Evolutionary conservation across 2,329 filamentous ascomycete genomes (phyloP).

Genomic region (Cladorrhinum sp.): DNA sequence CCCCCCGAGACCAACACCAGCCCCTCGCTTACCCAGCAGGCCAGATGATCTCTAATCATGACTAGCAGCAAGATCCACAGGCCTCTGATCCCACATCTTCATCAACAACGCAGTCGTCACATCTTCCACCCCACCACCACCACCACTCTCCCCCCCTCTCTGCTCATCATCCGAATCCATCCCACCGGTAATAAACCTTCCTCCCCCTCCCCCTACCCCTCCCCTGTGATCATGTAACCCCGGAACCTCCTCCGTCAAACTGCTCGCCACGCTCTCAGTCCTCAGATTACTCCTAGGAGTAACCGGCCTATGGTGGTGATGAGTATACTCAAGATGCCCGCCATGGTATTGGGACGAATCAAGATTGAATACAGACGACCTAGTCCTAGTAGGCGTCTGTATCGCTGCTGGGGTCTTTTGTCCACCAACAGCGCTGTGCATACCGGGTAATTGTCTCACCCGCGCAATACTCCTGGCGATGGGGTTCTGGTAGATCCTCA

Average conservation of each 20-base stretch:
- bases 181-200: not conserved
- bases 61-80: conserved; percentile 53
- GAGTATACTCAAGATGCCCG: no score
- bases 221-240: conserved; percentile 37
- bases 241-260: conserved; percentile 43
- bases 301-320: not conserved
- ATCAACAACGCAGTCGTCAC: conserved; percentile 50
- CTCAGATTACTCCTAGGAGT: not conserved
- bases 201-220: no score
- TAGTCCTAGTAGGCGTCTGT: conserved; percentile 34
- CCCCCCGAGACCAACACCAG: no score
- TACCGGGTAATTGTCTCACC: conserved; percentile 50
- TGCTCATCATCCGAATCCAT: not conserved
- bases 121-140: conserved; percentile 47
- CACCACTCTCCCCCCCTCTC: conserved; percentile 17
- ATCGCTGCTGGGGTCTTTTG: conserved; percentile 23
- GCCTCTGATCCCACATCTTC: conserved; percentile 60
- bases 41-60: conserved; percentile 39
- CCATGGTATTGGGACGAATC: conserved; percentile 15
- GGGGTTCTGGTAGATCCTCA: conserved; percentile 69
- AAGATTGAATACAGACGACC: conserved; percentile 32
- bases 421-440: conserved; percentile 45
- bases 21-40: not conserved
- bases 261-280: conserved; percentile 34
- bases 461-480: conserved; percentile 60